Percentiles rank a stretch among this genome's conserved stretches.
phyloP scores from a whole-genome alignment of 345 rosid species.

The Aquilaria yunnanensis region DNA sequence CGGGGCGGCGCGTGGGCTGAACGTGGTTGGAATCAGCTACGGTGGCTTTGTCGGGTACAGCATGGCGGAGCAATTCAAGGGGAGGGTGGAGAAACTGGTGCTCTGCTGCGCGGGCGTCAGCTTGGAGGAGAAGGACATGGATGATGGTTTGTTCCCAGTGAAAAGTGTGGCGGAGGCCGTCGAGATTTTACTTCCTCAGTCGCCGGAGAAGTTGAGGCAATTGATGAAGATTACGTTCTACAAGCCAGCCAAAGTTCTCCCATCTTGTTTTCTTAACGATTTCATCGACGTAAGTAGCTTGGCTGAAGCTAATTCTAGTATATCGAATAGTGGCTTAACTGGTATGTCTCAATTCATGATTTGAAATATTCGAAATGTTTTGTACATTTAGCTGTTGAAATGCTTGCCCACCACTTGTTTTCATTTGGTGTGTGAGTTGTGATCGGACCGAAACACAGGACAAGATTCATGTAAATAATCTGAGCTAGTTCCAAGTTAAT shows the following conservation, averaged over 20 bases:
- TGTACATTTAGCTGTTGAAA: too few species aligned
- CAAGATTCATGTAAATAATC: too few species aligned
- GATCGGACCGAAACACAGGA: too few species aligned
- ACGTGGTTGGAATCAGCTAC: slow-evolving; percentile 74
- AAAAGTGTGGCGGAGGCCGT: slow-evolving; percentile 55
- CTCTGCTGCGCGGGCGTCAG: slow-evolving; percentile 78
- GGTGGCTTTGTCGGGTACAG: slow-evolving; percentile 84
- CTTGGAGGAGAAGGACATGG: slow-evolving; percentile 78
- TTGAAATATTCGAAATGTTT: too few species aligned
- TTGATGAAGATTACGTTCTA: slow-evolving; percentile 46
- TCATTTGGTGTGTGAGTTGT: too few species aligned
- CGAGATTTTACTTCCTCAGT: slow-evolving; percentile 52
- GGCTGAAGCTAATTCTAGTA: too few species aligned
- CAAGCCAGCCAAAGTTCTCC: slow-evolving; percentile 48
- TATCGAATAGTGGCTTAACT: too few species aligned
- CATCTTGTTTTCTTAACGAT: slow-evolving; percentile 72
- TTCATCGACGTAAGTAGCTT: slow-evolving; percentile 41
- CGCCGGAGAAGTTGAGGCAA: slow-evolving; percentile 46
- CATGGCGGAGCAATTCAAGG: slow-evolving; percentile 69
- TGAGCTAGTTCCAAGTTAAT: too few species aligned
- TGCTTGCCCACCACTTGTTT: too few species aligned
- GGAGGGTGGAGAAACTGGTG: slow-evolving; percentile 54
- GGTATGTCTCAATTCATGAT: too few species aligned
- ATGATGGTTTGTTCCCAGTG: slow-evolving; percentile 57
- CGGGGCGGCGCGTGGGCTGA: slow-evolving; percentile 31